phyloP scores from a whole-genome alignment of 2,329 filamentous ascomycete genomes.

The Fusarium sp. region DNA sequence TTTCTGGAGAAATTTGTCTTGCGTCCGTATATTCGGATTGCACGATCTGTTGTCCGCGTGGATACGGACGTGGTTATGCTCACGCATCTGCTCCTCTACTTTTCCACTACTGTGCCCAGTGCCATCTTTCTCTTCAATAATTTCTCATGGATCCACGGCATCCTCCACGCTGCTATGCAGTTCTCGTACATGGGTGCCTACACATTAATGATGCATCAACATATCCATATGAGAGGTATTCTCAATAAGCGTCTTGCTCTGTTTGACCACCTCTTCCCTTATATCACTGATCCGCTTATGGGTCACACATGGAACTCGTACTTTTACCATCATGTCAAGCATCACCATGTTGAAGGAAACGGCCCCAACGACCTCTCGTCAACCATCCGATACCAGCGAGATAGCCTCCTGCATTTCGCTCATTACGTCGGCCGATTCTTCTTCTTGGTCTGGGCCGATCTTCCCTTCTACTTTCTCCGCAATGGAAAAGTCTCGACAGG shows the following conservation, averaged over 20 bases:
- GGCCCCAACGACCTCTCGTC: constrained; percentile 83
- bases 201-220: constrained; percentile 87
- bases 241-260: constrained; percentile 68
- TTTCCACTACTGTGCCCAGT: constrained; percentile 78
- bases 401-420: constrained; percentile 76
- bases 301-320: constrained; percentile 90
- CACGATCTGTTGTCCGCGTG: constrained; percentile 71
- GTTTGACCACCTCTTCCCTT: constrained; percentile 79
- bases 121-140: constrained; percentile 74
- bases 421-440: constrained; percentile 82
- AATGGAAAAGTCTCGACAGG: constrained; percentile 72
- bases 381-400: constrained; percentile 83
- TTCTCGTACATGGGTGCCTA: constrained; percentile 80
- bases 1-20: constrained; percentile 58
- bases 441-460: constrained; percentile 80
- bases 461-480: constrained; percentile 80
- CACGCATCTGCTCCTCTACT: constrained; percentile 82
- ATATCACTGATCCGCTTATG: constrained; percentile 81
- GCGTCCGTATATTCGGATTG: constrained; percentile 72
- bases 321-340: constrained; percentile 89
- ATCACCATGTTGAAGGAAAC: constrained; percentile 87
- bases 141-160: constrained; percentile 78
- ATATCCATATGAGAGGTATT: constrained; percentile 84
- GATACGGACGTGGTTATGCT: constrained; percentile 84
- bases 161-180: constrained; percentile 77